Evolutionary conservation across 441 rosid species (phyloP), one percentile per base, ranked within the genome.

Genomic region (Metrosideros polymorpha): DNA sequence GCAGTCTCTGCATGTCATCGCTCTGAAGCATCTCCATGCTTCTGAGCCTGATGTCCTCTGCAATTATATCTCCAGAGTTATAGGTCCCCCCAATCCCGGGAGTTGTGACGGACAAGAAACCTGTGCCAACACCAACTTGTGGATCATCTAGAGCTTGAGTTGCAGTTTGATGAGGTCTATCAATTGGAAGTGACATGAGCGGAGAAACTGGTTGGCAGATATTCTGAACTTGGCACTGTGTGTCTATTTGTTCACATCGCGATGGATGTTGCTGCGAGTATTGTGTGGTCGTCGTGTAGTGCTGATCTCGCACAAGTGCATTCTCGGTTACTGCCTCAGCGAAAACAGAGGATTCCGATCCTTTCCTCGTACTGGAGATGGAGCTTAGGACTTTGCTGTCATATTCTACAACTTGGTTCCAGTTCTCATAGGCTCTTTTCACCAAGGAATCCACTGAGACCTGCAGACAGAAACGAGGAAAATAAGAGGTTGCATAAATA

Each of bases 1-100:
- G 91, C 85, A 97, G 91, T 86, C 93, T 93, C 90, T 97, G 99
- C 99, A 97, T 95, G 86, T 97, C 98, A 59, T 96, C 97, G 47
- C 90, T 90, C 87, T 94, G 96, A 79, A 97, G 91, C 99, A 96
- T 97, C 88, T 96, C 99, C 9, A 93, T 92, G 90, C 99, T 97
- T 89, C 97, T 93, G 30, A 91, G 27, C 63, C 96, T 91, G 63
- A 97, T 89, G 84, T 96, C 98, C 85, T 95, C 96, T 0, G 95
- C 90, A 51, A 93, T 91, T 49, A 91, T 86, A 86, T 95, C 98
- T 92, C 92, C 98, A 27, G 93, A 86, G 87, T 83, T 89, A 86
- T 87, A 92, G n/a, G 90, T 56, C 42, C 83, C 85, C 56, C 86
- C 90, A 5, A 54, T 87, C 54, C 87, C 88, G 8, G 93, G 88